Evolutionary conservation across 768 basidiomycete species (phyloP), one percentile per base, ranked within the genome.

Genomic region (Boletus fagicola): DNA sequence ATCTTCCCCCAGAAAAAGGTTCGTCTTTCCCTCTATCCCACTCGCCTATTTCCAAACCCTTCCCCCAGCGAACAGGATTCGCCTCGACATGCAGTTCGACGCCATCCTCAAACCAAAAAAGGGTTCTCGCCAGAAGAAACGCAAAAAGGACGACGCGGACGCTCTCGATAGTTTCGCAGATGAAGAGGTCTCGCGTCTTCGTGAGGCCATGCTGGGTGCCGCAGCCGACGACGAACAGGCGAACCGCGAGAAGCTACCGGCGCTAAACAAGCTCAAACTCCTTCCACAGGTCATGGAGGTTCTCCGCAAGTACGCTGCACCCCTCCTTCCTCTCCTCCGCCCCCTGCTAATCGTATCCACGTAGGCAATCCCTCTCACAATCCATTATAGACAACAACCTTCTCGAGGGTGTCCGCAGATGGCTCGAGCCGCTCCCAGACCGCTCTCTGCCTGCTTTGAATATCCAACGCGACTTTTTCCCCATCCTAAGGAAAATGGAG

Each of bases 341-440:
- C 13, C 1, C 13, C 28, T 1, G 28, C 53, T 63, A 6, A 63
- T 35, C 11, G 30, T 11, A 10, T 26, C 33, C 26, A n/a, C n/a
- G 30, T 35, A 96, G 94, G 73, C 82, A 85, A 18, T 86, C 92
- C 1, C 83, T 96, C 16, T 85, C 88, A 12, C 92, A 96, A 65
- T 91, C 94, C 6, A 96, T 98, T 67, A 85, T 94, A 51, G 97
- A 99, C 75, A 94, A 94, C 71, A 94, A 95, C 61, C 83, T 98
- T 42, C 79, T 99, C 30, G 90, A 93, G 62, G 94, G 89, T 6
- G 93, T 98, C 50, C 80, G 84, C 40, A 78, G 84, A 38, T 99
- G 93, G 92, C 84, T 99, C 3, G 97, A 98, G 65, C 97, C 97
- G 0, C 85, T 98, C 16, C 90, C 89, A 0, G 93, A 97, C 75